Percentiles rank a stretch among this genome's conserved stretches.
Conservation (phyloP, 2,329 filamentous ascomycete species). For the Bipolaris gigantea region DNA sequence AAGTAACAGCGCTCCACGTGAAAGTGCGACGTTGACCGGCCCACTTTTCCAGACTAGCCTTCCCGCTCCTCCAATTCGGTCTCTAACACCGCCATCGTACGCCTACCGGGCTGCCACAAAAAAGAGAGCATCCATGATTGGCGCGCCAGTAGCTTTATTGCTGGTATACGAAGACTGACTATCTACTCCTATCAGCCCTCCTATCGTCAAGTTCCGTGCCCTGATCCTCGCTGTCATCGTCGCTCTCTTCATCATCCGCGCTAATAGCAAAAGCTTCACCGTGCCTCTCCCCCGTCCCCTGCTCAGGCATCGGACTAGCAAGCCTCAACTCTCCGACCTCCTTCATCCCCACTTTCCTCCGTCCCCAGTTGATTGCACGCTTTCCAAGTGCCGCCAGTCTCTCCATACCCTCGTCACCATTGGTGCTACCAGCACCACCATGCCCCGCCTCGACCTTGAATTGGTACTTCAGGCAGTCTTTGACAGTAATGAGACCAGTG, state of each 20-base stretch:
- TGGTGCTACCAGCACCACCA: neutral
- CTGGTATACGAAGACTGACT: neutral
- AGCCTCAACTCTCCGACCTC: slow-evolving; percentile 31
- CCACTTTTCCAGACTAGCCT: slow-evolving; percentile 7
- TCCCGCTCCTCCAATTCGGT: slow-evolving; percentile 5
- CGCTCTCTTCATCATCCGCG: slow-evolving; percentile 10
- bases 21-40: neutral
- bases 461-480: slow-evolving; percentile 96
- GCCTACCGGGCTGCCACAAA: neutral
- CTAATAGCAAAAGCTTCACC: slow-evolving; percentile 11
- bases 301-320: slow-evolving; percentile 24
- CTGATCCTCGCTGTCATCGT: neutral
- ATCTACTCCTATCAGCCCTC: slow-evolving; percentile 2
- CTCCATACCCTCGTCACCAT: slow-evolving; percentile 38
- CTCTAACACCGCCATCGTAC: neutral
- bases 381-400: slow-evolving; percentile 28
- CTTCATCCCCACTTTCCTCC: slow-evolving; percentile 21
- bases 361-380: slow-evolving; percentile 22
- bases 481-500: slow-evolving; percentile 86
- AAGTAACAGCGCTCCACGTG: slow-evolving; percentile 13
- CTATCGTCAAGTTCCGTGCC: slow-evolving; percentile 23
- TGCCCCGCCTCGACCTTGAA: slow-evolving; percentile 81
- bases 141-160: neutral
- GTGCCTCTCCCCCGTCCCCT: slow-evolving; percentile 7
- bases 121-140: neutral